Base-by-base conservation (phyloP, 345 rosid species). In the Syzygium grande region DNA sequence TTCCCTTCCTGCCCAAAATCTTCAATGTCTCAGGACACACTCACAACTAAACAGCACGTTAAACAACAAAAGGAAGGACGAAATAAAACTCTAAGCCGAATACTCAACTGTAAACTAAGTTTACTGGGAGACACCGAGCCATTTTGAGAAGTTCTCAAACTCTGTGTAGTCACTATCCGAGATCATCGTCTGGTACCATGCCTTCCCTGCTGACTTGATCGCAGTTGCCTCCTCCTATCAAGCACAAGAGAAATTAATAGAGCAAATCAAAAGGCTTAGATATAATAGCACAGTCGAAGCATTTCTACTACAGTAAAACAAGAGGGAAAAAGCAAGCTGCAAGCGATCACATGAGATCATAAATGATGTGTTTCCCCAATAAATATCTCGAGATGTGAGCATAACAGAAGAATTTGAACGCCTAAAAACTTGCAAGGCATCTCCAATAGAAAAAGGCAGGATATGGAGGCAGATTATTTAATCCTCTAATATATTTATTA, bases 131-230 rank as follows among this genome's bases (percentile, higher is more conserved):
- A 90, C 94, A 51, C 91, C 92, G 0, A 93, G 90, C 94, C 94
- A 93, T 86, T 93, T 93, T 17, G 94, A 79, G 92, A 93, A 93
- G 87, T 89, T 93, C 59, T 93, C 94, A 51, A 93, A 93, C 89
- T 95, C 98, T 0, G 98, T 94, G 93, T 95, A 98, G 85, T 98
- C 99, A 58, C 96, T 92, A 92, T 98, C 99, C 0, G 99, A 96
- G 29, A 96, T 95, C 99, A 98, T 98, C 1, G 99, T 96, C 86
- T 93, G 88, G 87, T 95, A 96, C 99, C 99, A 98, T 9, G 99
- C 96, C 91, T 96, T 96, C 9, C 99, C 99, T 5, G 99, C 99
- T 17, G 96, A 92, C 93, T 87, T 96, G 80, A 94, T 88, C 0
- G 97, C 95, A 41, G 91, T 83, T 13, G 96, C 96, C 87, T 96